Base-by-base conservation (phyloP, 768 basidiomycete genomes). In the Mycena kentingensis region DNA sequence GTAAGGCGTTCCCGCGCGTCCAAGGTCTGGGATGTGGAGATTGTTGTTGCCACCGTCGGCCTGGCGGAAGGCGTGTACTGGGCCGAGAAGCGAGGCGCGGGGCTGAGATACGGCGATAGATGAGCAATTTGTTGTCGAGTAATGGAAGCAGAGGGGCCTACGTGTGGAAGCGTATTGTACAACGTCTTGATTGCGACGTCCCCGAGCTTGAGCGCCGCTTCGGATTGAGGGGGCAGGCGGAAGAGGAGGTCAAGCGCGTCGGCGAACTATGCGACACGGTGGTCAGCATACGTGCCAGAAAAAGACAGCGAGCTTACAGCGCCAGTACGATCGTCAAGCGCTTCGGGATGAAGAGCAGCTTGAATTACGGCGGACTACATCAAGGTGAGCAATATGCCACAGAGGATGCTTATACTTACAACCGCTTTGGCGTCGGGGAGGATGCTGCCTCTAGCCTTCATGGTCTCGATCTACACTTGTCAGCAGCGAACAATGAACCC, bases 141-240 rank as follows among this genome's bases (percentile, higher is more conserved):
- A n/a, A 49, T 19, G 21, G 66, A 63, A 36, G 76, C 63, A 54
- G 67, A 72, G 16, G 62, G 64, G 18, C 24, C 74, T 71, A 54
- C 57, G 22, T 86, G 85, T 32, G 84, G 84, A 15, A 84, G 73
- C 15, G 87, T 77, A 63, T 85, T 82, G 63, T 83, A 81, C 6
- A 76, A 69, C 55, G 77, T 54, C 68, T 70, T 74, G 53, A 78
- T 61, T 1, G 59, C 61, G 4, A 60, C 57, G 36, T 67, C 61
- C 29, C 63, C 63, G 39, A 67, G 39, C 19, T 57, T 54, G 52
- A 61, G 64, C 4, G 60, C 50, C 6, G 63, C 32, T 11, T 46
- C 47, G 4, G 54, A 35, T 26, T 54, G 34, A 11, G 68, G 60
- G 39, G 64, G 55, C 0, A 70, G 43, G 16, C 57, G 49, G 10